These are phyloP conservation scores for Suillus plorans DNA, from an alignment of 768 basidiomycete genomes.

Conservation along the genomic window DNA sequence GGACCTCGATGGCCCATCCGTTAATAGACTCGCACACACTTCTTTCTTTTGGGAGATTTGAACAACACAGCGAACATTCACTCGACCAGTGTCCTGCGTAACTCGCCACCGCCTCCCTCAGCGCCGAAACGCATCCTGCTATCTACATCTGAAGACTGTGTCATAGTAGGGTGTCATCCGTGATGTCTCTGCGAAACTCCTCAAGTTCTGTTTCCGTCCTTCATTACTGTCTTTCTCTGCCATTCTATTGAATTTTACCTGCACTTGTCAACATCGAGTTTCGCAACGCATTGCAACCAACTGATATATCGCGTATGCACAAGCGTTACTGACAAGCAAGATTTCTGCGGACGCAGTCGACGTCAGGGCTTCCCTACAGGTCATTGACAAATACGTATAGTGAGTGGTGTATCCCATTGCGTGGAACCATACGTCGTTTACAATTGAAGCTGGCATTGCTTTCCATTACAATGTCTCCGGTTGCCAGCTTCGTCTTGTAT, in stretches of 20 bases:
- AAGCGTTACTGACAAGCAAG: not conserved
- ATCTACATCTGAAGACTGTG: not conserved
- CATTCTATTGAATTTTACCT: not conserved
- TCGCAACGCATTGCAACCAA: not conserved
- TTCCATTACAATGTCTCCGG: too few relatives aligned
- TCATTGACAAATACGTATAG: not conserved
- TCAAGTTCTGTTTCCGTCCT: too few relatives aligned
- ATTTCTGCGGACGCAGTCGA: not conserved
- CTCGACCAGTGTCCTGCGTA: not conserved
- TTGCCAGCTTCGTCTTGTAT: too few relatives aligned
- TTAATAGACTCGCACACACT: not conserved
- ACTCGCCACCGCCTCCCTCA: too few relatives aligned
- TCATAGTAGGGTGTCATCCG: not conserved
- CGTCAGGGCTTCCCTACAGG: not conserved
- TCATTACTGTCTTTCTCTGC: not conserved
- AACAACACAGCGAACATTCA: not conserved
- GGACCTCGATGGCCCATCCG: not conserved
- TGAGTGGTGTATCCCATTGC: too few relatives aligned
- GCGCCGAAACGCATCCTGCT: not conserved
- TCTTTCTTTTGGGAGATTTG: not conserved
- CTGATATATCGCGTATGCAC: not conserved
- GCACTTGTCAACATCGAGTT: not conserved
- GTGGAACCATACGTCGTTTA: too few relatives aligned
- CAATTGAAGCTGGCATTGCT: too few relatives aligned
- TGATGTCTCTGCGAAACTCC: not conserved